phyloP scores from a whole-genome alignment of 1,139 yeast genomes.

The Candida sp. region DNA sequence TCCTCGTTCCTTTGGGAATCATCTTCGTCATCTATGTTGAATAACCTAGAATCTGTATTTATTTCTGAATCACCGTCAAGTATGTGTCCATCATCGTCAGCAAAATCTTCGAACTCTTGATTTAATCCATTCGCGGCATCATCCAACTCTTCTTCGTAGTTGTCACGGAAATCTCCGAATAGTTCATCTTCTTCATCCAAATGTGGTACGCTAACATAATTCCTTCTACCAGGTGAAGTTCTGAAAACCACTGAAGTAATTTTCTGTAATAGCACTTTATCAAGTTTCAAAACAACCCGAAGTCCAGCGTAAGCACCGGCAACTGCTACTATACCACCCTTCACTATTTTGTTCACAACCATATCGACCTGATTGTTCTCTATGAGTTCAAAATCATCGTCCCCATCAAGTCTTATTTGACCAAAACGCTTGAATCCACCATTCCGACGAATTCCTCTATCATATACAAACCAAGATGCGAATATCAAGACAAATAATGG shows the following conservation, averaged over 20 bases:
- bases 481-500: conserved; percentile 58
- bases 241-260: conserved; percentile 33
- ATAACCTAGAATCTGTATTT: conserved; percentile 26
- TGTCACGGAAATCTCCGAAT: conserved; percentile 45
- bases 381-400: conserved; percentile 57
- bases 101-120: conserved; percentile 11
- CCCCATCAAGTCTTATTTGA: conserved; percentile 80
- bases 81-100: conserved; percentile 11
- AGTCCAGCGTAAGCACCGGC: conserved; percentile 43
- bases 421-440: conserved; percentile 83
- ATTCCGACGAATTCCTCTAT: conserved; percentile 74
- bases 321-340: conserved; percentile 54
- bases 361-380: conserved; percentile 66
- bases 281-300: conserved; percentile 34
- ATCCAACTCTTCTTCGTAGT: conserved; percentile 47
- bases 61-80: conserved; percentile 11
- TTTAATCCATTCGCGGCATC: conserved; percentile 21
- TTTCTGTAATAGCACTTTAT: conserved; percentile 32
- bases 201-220: conserved; percentile 42
- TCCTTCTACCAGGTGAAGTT: conserved; percentile 39
- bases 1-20: conserved; percentile 8
- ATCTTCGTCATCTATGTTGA: conserved; percentile 37
- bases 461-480: conserved; percentile 73
- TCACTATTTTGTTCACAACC: conserved; percentile 58
- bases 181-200: conserved; percentile 48